These are phyloP conservation scores for Cyberlindnera japonica DNA, from an alignment of 805 yeast species.

Conservation along the genomic window DNA sequence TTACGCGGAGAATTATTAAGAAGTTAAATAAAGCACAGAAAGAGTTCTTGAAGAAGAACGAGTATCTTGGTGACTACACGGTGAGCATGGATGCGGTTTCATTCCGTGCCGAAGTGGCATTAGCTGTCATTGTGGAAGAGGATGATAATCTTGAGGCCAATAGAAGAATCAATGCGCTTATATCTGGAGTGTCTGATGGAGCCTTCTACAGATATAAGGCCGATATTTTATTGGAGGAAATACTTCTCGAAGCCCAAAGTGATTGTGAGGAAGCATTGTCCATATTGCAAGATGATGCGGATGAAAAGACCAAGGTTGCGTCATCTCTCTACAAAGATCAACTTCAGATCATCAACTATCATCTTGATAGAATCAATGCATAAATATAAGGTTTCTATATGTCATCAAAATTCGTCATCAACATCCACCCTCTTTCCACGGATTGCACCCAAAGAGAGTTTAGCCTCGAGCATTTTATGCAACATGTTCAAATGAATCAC, in stretches of 20 bases:
- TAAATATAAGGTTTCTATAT: no score
- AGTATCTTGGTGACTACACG: constrained; percentile 75
- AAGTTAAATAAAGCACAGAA: constrained; percentile 37
- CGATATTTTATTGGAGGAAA: constrained; percentile 29
- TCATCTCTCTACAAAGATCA: constrained; percentile 16
- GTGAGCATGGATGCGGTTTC: constrained; percentile 51
- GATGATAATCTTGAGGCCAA: constrained; percentile 18
- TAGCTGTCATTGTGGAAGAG: constrained; percentile 50
- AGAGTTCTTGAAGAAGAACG: constrained; percentile 45
- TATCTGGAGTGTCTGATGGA: constrained; percentile 48
- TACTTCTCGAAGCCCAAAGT: constrained; percentile 30
- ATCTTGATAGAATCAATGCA: constrained; percentile 1
- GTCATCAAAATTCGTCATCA: no score
- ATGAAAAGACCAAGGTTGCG: constrained; percentile 14
- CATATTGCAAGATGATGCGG: constrained; percentile 21
- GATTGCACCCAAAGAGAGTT: constrained; percentile 10
- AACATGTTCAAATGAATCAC: constrained; percentile 15
- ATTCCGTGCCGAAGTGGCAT: constrained; percentile 71
- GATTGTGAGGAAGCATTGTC: constrained; percentile 25
- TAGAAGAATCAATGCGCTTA: constrained; percentile 20
- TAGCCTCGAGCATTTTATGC: constrained; percentile 20
- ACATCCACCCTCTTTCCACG: no score
- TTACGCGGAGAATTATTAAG: constrained; percentile 41
- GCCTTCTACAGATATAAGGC: constrained; percentile 33
- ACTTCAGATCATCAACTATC: constrained; percentile 12